Conservation (phyloP, 2,329 filamentous ascomycete genomes). For the Colletotrichum tamarilloi region DNA sequence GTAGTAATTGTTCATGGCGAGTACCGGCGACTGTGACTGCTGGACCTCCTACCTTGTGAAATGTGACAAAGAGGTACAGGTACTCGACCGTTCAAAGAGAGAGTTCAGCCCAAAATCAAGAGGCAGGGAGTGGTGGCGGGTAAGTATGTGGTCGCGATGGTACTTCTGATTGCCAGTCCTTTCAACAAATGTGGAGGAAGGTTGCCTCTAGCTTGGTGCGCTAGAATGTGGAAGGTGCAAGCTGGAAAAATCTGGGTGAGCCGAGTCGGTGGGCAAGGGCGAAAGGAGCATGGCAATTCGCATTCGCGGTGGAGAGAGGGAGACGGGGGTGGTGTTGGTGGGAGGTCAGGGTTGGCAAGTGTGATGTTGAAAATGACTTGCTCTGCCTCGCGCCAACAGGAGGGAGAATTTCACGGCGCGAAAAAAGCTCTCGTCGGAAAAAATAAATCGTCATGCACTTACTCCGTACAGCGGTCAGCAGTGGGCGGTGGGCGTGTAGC, state of each 20-base stretch:
- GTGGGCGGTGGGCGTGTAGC: not conserved
- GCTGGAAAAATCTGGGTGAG: not conserved
- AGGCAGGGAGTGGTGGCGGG: not conserved
- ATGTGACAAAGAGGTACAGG: not conserved
- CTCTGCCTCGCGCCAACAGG: slow-evolving; percentile 4
- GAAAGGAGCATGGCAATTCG: slow-evolving; percentile 28
- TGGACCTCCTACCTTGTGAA: not conserved
- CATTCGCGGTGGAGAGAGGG: slow-evolving; percentile 1
- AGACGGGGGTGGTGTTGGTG: not conserved
- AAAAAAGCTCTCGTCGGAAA: slow-evolving; percentile 17
- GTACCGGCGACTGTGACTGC: slow-evolving; percentile 10
- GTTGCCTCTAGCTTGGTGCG: not conserved
- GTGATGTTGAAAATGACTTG: slow-evolving; percentile 12
- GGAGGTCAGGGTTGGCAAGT: slow-evolving; percentile 15
- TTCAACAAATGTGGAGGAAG: not conserved
- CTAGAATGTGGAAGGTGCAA: slow-evolving; percentile 14
- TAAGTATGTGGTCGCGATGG: not conserved
- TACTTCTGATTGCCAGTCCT: not conserved
- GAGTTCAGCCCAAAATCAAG: not conserved
- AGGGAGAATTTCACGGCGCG: slow-evolving; percentile 30
- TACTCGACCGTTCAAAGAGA: not conserved
- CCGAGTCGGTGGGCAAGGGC: slow-evolving; percentile 6
- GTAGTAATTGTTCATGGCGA: slow-evolving; percentile 51
- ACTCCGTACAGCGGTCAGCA: not conserved
- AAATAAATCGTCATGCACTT: slow-evolving; percentile 29